Conservation (phyloP, 257 asterid species). For the Ocimum tenuiflorum region DNA sequence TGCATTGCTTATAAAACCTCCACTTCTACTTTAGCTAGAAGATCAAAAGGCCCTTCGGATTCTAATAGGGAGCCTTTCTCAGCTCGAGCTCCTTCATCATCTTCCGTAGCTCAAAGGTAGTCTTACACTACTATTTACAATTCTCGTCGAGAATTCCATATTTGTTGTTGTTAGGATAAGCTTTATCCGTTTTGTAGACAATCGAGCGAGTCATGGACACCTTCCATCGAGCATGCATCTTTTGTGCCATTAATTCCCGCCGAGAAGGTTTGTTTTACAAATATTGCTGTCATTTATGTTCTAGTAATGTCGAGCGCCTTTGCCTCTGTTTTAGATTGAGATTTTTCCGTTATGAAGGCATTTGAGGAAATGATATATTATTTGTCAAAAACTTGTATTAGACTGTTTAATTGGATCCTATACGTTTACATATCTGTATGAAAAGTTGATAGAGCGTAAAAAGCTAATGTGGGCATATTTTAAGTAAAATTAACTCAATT, state of each 20-base stretch:
- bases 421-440: too few species aligned
- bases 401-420: too few species aligned
- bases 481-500: too few species aligned
- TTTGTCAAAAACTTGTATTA: too few species aligned
- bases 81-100: slow-evolving; percentile 7
- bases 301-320: neutral
- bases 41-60: slow-evolving; percentile 35
- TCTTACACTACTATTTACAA: neutral
- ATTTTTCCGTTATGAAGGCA: neutral
- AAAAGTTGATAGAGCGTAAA: too few species aligned
- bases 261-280: slow-evolving; percentile 40
- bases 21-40: slow-evolving; percentile 40
- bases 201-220: slow-evolving; percentile 14
- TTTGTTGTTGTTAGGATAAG: neutral
- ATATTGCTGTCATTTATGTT: neutral
- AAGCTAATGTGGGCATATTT: too few species aligned
- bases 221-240: slow-evolving; percentile 22
- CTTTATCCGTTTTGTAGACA: slow-evolving; percentile 22
- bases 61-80: neutral
- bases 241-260: slow-evolving; percentile 34
- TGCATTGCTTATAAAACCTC: neutral
- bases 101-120: slow-evolving; percentile 36
- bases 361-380: neutral
- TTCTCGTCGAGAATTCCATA: neutral
- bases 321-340: neutral